Evolutionary conservation across 257 asterid species (phyloP).

Genomic region (Solanum rostratum): DNA sequence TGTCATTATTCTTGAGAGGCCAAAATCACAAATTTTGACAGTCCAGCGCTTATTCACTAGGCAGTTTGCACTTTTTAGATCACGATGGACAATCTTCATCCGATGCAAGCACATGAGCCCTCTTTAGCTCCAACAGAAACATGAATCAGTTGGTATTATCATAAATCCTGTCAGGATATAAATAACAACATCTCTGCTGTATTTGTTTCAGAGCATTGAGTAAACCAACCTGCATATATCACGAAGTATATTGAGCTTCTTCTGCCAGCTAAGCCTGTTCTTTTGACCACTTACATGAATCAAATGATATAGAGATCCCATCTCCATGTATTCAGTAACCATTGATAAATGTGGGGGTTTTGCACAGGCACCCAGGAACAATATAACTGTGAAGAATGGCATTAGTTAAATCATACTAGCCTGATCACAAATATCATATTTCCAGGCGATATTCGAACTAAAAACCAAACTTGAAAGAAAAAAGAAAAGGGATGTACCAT

Average conservation of each 20-base stretch:
- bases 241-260: conserved; percentile 84
- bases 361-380: conserved; percentile 96
- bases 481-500: conserved; percentile 52
- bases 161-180: background rate
- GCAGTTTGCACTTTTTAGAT: conserved; percentile 86
- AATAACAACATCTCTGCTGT: background rate
- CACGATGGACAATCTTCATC: conserved; percentile 89
- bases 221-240: conserved; percentile 89
- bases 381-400: conserved; percentile 48
- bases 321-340: conserved; percentile 96
- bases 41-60: conserved; percentile 91
- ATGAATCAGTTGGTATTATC: conserved; percentile 4
- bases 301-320: conserved; percentile 87
- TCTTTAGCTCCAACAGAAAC: conserved; percentile 26
- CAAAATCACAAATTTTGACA: conserved; percentile 92
- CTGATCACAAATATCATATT: background rate
- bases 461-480: background rate
- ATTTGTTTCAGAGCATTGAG: background rate
- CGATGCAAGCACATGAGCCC: conserved; percentile 98
- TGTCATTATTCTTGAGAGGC: conserved; percentile 78
- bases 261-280: conserved; percentile 80
- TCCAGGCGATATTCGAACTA: background rate
- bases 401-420: background rate
- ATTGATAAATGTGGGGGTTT: conserved; percentile 85
- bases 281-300: conserved; percentile 89